phyloP scores from a whole-genome alignment of 768 basidiomycete species.

The Suillus alpinus region DNA sequence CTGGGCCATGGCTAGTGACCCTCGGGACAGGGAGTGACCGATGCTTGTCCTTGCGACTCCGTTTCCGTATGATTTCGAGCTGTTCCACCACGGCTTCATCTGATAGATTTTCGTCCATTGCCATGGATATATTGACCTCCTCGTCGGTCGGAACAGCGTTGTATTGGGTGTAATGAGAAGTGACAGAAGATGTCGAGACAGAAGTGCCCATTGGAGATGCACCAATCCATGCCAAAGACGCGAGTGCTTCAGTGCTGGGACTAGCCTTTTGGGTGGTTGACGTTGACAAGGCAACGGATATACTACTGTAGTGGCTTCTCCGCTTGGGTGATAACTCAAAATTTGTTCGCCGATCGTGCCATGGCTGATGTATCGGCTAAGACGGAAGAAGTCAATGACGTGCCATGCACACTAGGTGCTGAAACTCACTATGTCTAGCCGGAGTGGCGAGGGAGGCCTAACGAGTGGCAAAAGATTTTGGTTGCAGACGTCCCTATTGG shows the following conservation, averaged over 20 bases:
- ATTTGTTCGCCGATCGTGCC: slow-evolving; percentile 24
- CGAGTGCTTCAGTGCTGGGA: slow-evolving; percentile 24
- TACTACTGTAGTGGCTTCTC: background rate
- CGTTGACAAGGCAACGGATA: background rate
- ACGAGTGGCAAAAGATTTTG: slow-evolving; percentile 19
- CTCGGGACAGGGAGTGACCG: background rate
- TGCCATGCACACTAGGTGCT: background rate
- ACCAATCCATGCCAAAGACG: slow-evolving; percentile 34
- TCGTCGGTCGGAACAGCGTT: slow-evolving; percentile 32
- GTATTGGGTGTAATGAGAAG: slow-evolving; percentile 5
- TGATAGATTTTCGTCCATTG: slow-evolving; percentile 46
- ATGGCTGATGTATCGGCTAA: slow-evolving; percentile 28
- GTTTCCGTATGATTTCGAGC: slow-evolving; percentile 43
- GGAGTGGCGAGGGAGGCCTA: slow-evolving; percentile 23
- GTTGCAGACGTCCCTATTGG: background rate
- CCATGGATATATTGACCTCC: slow-evolving; percentile 38
- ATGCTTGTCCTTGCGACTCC: slow-evolving; percentile 6
- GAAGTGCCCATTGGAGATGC: slow-evolving; percentile 6
- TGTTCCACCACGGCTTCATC: slow-evolving; percentile 49
- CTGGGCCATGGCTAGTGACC: background rate
- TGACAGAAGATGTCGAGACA: background rate
- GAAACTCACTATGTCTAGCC: slow-evolving; percentile 24
- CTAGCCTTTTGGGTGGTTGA: slow-evolving; percentile 8
- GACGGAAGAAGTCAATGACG: slow-evolving; percentile 11
- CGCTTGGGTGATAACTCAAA: slow-evolving; percentile 11